These are phyloP conservation scores for Colletotrichum lentis DNA, from an alignment of 2,329 filamentous ascomycete species.

Conservation along the genomic window DNA sequence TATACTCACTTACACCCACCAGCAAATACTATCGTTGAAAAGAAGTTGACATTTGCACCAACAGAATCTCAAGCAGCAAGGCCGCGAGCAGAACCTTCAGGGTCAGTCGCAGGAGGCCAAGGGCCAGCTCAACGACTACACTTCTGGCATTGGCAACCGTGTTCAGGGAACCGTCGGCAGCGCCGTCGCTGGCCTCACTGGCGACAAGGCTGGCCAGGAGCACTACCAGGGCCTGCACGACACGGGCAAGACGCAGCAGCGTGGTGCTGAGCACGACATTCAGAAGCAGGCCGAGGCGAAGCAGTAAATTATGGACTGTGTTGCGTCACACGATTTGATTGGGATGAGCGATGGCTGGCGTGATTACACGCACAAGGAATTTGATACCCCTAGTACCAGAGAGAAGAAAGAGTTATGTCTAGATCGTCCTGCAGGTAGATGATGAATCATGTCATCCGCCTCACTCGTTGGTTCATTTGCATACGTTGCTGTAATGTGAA, in stretches of 20 bases:
- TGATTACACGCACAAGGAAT: conserved; percentile 15
- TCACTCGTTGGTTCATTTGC: not conserved
- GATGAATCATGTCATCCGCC: not conserved
- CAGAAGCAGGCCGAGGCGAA: conserved; percentile 71
- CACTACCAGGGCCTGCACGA: conserved; percentile 77
- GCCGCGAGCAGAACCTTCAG: conserved; percentile 78
- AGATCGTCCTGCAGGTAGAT: not conserved
- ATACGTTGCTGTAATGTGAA: not conserved
- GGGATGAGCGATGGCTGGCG: not conserved
- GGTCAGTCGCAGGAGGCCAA: conserved; percentile 84
- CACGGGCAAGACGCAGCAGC: conserved; percentile 82
- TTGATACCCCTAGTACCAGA: conserved; percentile 36
- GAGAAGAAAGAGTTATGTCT: conserved; percentile 1
- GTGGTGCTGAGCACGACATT: conserved; percentile 83
- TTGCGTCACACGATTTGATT: not conserved
- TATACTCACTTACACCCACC: not conserved
- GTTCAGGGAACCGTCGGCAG: conserved; percentile 75
- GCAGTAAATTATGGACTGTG: conserved; percentile 18
- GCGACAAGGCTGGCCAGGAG: conserved; percentile 70
- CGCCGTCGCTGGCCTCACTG: conserved; percentile 75
- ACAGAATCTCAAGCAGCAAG: conserved; percentile 74
- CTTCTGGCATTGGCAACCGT: conserved; percentile 72
- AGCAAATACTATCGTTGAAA: too few species aligned
- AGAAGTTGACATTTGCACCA: not conserved
- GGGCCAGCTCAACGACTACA: conserved; percentile 80